Conservation (phyloP, 768 basidiomycete species). For the Trametes punicea region DNA sequence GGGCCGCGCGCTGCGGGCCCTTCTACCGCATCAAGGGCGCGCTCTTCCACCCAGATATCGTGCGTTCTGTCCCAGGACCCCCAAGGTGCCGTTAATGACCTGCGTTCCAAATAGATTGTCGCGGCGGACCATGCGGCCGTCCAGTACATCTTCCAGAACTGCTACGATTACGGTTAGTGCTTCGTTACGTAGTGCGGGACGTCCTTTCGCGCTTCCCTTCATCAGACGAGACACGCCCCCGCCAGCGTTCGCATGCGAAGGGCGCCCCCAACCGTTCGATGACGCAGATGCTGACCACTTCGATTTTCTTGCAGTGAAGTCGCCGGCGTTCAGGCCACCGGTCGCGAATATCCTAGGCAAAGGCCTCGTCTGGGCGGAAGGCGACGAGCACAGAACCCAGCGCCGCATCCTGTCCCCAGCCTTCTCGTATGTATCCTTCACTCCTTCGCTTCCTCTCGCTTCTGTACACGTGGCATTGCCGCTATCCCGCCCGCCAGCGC, state of each 20-base stretch:
- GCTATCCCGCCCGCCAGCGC: neutral
- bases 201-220: neutral
- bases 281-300: neutral
- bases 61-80: slow-evolving; percentile 19
- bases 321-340: slow-evolving; percentile 26
- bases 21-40: slow-evolving; percentile 39
- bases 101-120: slow-evolving; percentile 32
- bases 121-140: slow-evolving; percentile 36
- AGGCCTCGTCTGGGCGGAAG: slow-evolving; percentile 32
- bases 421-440: slow-evolving; percentile 32
- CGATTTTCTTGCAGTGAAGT: slow-evolving; percentile 21
- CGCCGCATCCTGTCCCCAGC: slow-evolving; percentile 34
- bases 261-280: neutral
- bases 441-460: neutral
- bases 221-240: too few relatives aligned
- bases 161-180: slow-evolving; percentile 32
- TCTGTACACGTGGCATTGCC: neutral
- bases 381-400: slow-evolving; percentile 30
- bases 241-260: too few relatives aligned
- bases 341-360: slow-evolving; percentile 29
- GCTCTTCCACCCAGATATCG: slow-evolving; percentile 38
- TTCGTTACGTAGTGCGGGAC: too few relatives aligned
- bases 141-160: slow-evolving; percentile 38
- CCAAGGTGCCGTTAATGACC: neutral
- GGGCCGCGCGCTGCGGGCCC: slow-evolving; percentile 33